Conservation (phyloP, 2,329 filamentous ascomycete species). For the Fusarium concolor region DNA sequence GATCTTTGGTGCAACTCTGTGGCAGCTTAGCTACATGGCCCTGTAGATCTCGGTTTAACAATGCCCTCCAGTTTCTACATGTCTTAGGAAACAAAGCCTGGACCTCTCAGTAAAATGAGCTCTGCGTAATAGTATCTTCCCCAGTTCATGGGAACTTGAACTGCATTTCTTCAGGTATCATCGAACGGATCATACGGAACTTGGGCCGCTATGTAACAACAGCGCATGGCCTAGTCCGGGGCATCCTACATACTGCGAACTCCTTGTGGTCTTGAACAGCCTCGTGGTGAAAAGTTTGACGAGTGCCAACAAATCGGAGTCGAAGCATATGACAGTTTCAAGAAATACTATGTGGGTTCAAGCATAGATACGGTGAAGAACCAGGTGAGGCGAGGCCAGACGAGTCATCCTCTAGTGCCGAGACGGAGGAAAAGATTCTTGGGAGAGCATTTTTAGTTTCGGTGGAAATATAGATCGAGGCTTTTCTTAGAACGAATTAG, state of each 20-base stretch:
- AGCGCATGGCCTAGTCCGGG: conserved; percentile 15
- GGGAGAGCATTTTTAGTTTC: not conserved
- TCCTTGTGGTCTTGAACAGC: not conserved
- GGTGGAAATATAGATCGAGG: not conserved
- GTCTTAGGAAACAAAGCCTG: not conserved
- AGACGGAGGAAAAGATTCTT: not conserved
- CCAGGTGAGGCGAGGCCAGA: not conserved
- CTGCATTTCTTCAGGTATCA: conserved; percentile 14
- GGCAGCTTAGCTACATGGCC: not conserved
- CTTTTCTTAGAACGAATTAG: not conserved
- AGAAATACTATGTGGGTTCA: conserved; percentile 19
- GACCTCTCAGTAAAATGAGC: not conserved
- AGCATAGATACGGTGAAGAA: conserved; percentile 24
- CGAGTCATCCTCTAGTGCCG: conserved; percentile 2
- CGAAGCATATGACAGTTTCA: conserved; percentile 9
- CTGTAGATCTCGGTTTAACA: not conserved
- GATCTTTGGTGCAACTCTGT: conserved; percentile 3
- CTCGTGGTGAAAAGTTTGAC: conserved; percentile 6
- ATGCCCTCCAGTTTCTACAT: not conserved
- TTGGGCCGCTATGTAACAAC: conserved; percentile 10
- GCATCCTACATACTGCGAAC: conserved; percentile 13
- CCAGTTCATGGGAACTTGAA: conserved; percentile 12
- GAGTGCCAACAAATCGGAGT: conserved; percentile 6
- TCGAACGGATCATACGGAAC: conserved; percentile 18
- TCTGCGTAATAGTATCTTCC: not conserved